These are phyloP conservation scores for Rhizophagus sp. DNA, from an alignment of 192 early-diverging fungal genomes.

Conservation along the genomic window DNA sequence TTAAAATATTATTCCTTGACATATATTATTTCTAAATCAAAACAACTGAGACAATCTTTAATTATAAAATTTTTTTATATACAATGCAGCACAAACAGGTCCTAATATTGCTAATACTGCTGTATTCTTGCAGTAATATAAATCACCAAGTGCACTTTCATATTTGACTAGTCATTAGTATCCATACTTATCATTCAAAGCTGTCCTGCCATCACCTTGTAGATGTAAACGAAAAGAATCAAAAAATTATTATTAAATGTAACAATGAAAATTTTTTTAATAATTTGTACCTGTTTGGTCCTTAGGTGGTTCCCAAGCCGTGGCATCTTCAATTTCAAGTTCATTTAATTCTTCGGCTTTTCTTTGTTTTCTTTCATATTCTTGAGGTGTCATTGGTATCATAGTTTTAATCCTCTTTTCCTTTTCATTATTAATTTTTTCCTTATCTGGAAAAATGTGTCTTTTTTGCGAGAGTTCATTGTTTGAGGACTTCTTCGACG, in stretches of 20 bases:
- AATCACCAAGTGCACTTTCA: background rate
- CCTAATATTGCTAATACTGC: background rate
- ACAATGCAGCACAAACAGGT: background rate
- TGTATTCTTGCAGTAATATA: background rate
- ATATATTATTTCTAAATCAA: background rate
- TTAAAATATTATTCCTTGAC: background rate
- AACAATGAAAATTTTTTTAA: background rate
- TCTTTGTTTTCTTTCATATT: constrained; percentile 17
- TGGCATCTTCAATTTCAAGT: constrained; percentile 15
- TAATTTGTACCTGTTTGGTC: constrained; percentile 16
- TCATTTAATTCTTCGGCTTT: constrained; percentile 8
- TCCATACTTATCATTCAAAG: constrained; percentile 26
- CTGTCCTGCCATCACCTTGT: constrained; percentile 26
- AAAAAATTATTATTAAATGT: background rate
- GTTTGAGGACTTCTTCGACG: background rate
- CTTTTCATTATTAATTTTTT: background rate
- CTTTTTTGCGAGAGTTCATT: background rate
- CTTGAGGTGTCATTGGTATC: constrained; percentile 21
- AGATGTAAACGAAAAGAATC: background rate
- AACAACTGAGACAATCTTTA: background rate
- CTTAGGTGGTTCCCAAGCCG: constrained; percentile 25
- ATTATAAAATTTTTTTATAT: background rate
- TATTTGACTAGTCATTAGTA: background rate
- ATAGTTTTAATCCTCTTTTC: constrained; percentile 8
- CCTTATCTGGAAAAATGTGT: background rate